phyloP scores from a whole-genome alignment of 805 yeast species.

The Starmerella vaccinii region DNA sequence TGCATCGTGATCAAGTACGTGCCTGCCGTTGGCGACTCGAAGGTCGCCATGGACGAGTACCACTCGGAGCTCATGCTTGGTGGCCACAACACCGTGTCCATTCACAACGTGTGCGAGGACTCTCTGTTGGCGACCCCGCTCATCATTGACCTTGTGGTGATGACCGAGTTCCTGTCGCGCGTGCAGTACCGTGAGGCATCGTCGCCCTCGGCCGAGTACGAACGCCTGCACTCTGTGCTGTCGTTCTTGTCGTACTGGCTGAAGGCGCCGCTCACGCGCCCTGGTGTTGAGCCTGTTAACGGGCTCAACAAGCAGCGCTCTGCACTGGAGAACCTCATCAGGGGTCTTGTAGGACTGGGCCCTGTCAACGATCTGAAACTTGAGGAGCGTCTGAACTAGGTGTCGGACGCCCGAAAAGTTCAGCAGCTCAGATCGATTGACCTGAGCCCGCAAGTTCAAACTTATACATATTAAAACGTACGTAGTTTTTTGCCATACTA shows the following conservation, averaged over 20 bases:
- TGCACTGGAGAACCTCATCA: conserved; percentile 81
- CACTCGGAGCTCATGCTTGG: conserved; percentile 95
- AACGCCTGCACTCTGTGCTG: conserved; percentile 71
- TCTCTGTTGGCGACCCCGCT: conserved; percentile 89
- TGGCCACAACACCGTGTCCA: conserved; percentile 88
- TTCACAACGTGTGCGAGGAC: conserved; percentile 95
- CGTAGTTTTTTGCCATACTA: conserved; percentile 13
- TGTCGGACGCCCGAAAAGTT: not conserved
- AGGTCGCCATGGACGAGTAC: conserved; percentile 98
- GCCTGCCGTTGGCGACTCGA: conserved; percentile 90
- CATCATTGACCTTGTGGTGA: conserved; percentile 80
- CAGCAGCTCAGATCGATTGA: conserved; percentile 21
- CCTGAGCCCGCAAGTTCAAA: conserved; percentile 1
- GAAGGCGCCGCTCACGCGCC: conserved; percentile 89
- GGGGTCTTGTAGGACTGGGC: conserved; percentile 83
- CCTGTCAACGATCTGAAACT: conserved; percentile 85
- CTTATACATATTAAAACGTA: conserved; percentile 4
- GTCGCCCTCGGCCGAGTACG: conserved; percentile 39
- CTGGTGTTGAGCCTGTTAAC: conserved; percentile 81
- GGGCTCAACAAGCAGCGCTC: conserved; percentile 91
- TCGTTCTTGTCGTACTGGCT: conserved; percentile 89
- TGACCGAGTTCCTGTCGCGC: conserved; percentile 83
- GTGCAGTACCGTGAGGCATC: conserved; percentile 60
- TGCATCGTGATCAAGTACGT: conserved; percentile 90
- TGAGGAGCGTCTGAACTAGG: conserved; percentile 62